Conservation (phyloP, 176 grass and related monocot genomes). For the Coix lacrymajobi region DNA sequence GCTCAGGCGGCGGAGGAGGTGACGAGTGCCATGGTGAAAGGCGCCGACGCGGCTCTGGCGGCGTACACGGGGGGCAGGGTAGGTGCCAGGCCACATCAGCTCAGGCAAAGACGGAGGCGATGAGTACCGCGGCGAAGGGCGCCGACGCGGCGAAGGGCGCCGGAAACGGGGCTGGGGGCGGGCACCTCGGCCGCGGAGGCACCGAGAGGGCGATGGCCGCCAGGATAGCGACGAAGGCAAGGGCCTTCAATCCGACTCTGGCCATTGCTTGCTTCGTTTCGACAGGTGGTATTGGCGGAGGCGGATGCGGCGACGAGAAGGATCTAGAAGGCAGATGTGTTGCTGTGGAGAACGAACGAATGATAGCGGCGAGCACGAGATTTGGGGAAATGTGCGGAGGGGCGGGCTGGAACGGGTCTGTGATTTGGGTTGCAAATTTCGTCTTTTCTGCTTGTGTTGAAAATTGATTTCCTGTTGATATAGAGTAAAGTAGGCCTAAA, state of each 20-base stretch:
- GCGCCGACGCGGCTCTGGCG: too few relatives aligned
- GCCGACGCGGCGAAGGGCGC: conserved; percentile 19
- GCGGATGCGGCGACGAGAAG: not conserved
- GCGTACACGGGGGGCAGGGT: too few relatives aligned
- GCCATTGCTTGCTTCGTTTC: conserved; percentile 23
- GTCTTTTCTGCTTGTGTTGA: too few relatives aligned
- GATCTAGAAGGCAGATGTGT: too few relatives aligned
- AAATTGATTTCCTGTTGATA: too few relatives aligned
- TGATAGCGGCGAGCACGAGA: not conserved
- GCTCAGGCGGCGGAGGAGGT: too few relatives aligned
- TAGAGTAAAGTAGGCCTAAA: too few relatives aligned
- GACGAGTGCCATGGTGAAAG: too few relatives aligned
- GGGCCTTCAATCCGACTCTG: conserved; percentile 31
- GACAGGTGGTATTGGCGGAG: too few relatives aligned
- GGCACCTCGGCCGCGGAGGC: conserved; percentile 35
- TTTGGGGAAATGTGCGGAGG: not conserved
- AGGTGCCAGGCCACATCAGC: too few relatives aligned
- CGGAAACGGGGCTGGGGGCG: conserved; percentile 36
- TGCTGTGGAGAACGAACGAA: not conserved
- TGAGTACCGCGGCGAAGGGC: conserved; percentile 20
- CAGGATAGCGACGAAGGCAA: conserved; percentile 23
- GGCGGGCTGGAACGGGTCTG: too few relatives aligned
- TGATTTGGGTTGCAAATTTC: too few relatives aligned
- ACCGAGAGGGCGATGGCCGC: conserved; percentile 22
- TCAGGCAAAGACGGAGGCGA: conserved; percentile 42